A percentile compares a stretch with the other conserved stretches of the same genome.
Conservation (phyloP, 768 basidiomycete species). For the Hericium rajendrae region DNA sequence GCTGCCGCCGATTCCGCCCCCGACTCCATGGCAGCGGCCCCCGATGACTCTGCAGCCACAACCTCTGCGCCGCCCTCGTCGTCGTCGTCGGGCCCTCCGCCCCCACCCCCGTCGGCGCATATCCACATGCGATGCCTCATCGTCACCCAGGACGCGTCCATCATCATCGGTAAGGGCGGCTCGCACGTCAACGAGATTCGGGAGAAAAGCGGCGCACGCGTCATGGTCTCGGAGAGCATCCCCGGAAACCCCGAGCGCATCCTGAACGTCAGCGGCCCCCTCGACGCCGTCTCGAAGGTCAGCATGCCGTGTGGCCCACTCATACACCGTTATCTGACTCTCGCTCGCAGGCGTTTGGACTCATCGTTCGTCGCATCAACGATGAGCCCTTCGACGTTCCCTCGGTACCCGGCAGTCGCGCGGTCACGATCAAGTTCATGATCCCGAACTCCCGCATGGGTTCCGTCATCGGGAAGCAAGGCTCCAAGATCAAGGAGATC, state of each 20-base stretch:
- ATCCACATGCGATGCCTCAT: conserved; percentile 98
- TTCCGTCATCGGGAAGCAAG: conserved; percentile 95
- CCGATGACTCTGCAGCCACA: conserved; percentile 27
- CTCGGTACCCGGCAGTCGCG: conserved; percentile 94
- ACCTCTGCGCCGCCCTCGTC: conserved; percentile 47
- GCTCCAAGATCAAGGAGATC: conserved; percentile 98
- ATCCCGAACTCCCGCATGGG: conserved; percentile 99
- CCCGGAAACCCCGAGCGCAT: conserved; percentile 99
- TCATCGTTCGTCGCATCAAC: conserved; percentile 97
- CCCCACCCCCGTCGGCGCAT: conserved; percentile 59
- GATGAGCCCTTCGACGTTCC: conserved; percentile 98
- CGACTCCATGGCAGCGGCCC: conserved; percentile 16
- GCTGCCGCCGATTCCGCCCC: conserved; percentile 23
- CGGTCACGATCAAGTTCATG: conserved; percentile 99
- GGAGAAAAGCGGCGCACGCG: conserved; percentile 92
- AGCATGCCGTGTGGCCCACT: conserved; percentile 16
- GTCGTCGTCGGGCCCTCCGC: conserved; percentile 23
- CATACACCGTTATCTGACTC: background rate
- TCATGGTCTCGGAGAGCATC: conserved; percentile 97
- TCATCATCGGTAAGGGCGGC: conserved; percentile 96
- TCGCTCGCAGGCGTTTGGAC: conserved; percentile 77
- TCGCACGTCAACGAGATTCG: conserved; percentile 97
- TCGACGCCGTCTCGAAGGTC: conserved; percentile 98
- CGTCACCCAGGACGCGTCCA: conserved; percentile 97
- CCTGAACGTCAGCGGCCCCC: conserved; percentile 88